Evolutionary conservation across 179 eudicot species (phyloP).

Genomic region (Silene noctiflora): DNA sequence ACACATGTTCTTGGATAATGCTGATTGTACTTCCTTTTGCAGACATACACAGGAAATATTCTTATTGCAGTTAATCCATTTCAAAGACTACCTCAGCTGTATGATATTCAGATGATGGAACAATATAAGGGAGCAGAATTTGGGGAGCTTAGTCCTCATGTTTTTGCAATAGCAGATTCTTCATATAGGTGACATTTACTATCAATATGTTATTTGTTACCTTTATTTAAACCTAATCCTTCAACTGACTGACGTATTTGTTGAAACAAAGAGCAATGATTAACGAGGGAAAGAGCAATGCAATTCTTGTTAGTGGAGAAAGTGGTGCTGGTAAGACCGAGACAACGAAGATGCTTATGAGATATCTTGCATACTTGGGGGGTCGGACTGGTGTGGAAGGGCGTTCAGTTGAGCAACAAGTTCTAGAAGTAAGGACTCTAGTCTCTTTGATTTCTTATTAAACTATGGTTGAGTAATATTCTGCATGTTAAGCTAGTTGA

Average conservation of each 20-base stretch:
- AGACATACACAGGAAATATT: constrained; percentile 92
- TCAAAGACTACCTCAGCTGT: constrained; percentile 85
- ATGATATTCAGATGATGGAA: constrained; percentile 89
- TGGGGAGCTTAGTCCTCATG: constrained; percentile 95
- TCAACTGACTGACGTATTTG: constrained; percentile 15
- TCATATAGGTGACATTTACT: constrained; percentile 51
- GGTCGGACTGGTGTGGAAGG: constrained; percentile 93
- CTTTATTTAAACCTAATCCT: constrained; percentile 8
- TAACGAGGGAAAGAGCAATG: constrained; percentile 87
- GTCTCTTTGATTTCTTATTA: constrained; percentile 12
- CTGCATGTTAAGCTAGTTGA: background rate
- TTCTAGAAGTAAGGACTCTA: constrained; percentile 60
- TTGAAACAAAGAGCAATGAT: constrained; percentile 64
- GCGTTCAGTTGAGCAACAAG: constrained; percentile 93
- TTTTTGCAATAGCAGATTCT: constrained; percentile 84
- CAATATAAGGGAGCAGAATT: constrained; percentile 85
- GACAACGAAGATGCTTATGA: constrained; percentile 95
- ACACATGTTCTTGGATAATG: constrained; percentile 9
- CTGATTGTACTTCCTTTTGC: constrained; percentile 20
- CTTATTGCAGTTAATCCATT: constrained; percentile 88
- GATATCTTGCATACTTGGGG: constrained; percentile 84
- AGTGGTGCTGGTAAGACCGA: constrained; percentile 98
- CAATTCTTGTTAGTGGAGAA: constrained; percentile 93
- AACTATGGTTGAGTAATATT: background rate
- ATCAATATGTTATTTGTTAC: background rate